phyloP scores from a whole-genome alignment of 2,329 filamentous ascomycete genomes.

The Volutella citrinella region DNA sequence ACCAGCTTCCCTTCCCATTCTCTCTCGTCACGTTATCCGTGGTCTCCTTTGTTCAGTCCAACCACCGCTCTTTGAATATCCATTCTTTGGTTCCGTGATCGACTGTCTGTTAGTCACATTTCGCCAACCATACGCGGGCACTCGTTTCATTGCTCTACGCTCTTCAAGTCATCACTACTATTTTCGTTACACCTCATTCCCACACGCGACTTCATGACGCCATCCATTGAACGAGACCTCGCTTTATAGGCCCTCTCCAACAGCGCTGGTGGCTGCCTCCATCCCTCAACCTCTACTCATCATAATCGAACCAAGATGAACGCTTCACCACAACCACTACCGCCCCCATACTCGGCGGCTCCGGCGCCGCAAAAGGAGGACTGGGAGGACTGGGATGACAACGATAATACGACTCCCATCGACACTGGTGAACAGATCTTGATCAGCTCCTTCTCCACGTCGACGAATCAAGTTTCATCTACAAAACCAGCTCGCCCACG shows the following conservation, averaged over 20 bases:
- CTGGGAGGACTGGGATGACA: slow-evolving; percentile 55
- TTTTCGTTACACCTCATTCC: no score
- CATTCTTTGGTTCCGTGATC: slow-evolving; percentile 9
- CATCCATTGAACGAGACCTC: no score
- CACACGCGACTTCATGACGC: no score
- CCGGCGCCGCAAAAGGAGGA: slow-evolving; percentile 34
- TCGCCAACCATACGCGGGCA: no score
- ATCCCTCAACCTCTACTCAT: no score
- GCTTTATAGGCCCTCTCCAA: no score
- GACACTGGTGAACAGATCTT: slow-evolving; percentile 36
- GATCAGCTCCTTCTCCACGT: slow-evolving; percentile 20
- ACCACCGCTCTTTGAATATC: slow-evolving; percentile 8
- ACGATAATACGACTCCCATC: slow-evolving; percentile 40
- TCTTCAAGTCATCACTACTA: no score
- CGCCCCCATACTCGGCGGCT: slow-evolving; percentile 14
- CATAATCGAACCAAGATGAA: no score
- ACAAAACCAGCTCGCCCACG: slow-evolving; percentile 19
- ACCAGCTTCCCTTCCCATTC: slow-evolving; percentile 7
- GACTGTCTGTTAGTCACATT: no score
- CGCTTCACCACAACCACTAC: slow-evolving; percentile 9
- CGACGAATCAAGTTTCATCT: slow-evolving; percentile 11
- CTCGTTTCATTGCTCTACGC: no score
- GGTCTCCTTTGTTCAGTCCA: slow-evolving; percentile 20
- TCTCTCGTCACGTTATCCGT: slow-evolving; percentile 9
- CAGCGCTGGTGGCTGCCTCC: no score